Conservation (phyloP, 148 eudicot species). For the Linanthus parryae region DNA sequence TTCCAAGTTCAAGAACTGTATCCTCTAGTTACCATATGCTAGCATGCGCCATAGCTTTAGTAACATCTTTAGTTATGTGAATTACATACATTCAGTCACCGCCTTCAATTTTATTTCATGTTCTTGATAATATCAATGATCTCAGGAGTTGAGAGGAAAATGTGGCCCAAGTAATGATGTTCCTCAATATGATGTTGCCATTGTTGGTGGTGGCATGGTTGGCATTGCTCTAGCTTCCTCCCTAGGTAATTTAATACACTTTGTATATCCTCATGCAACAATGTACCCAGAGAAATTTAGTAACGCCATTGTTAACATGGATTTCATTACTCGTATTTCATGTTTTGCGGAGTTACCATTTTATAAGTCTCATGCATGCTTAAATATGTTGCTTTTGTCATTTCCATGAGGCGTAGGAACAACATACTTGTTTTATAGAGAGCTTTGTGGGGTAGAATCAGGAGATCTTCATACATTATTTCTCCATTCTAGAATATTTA, state of each 20-base stretch:
- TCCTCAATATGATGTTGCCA: slow-evolving; percentile 79
- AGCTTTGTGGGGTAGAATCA: no score
- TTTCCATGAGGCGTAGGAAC: no score
- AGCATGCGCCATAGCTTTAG: background rate
- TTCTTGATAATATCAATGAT: slow-evolving; percentile 2
- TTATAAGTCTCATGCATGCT: no score
- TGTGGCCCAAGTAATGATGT: slow-evolving; percentile 15
- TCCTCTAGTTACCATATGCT: background rate
- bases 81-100: background rate
- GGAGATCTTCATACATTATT: no score
- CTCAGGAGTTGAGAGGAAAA: slow-evolving; percentile 40
- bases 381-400: no score
- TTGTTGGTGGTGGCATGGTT: slow-evolving; percentile 99
- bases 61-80: background rate
- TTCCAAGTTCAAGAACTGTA: background rate
- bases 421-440: no score
- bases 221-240: slow-evolving; percentile 97
- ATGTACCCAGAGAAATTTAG: no score
- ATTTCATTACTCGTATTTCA: no score
- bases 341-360: no score
- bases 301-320: no score
- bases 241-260: slow-evolving; percentile 41
- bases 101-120: background rate
- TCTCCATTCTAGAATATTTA: no score
- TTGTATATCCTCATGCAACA: background rate